phyloP scores from a whole-genome alignment of 2,329 filamentous ascomycete genomes.

The Aureobasidium sp. region DNA sequence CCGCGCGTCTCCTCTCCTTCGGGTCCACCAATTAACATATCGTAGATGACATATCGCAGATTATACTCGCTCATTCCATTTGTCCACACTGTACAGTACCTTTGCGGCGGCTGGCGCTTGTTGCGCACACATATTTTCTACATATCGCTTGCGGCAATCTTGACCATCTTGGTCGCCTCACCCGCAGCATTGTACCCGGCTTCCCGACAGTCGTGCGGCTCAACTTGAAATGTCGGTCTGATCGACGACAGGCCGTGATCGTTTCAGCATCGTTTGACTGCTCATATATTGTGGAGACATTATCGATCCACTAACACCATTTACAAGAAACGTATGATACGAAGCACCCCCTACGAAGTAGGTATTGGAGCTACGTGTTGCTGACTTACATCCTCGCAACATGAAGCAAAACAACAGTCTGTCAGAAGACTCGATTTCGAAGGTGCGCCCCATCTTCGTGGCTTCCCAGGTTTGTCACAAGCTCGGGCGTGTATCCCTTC shows the following conservation, averaged over 20 bases:
- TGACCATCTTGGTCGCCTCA: neutral
- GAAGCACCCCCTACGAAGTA: neutral
- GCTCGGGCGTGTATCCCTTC: neutral
- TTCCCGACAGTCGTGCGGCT: slow-evolving; percentile 3
- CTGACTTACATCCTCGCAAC: neutral
- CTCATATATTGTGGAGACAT: neutral
- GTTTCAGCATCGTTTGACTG: slow-evolving; percentile 9
- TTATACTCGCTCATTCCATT: neutral
- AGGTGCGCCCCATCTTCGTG: neutral
- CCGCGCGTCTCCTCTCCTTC: slow-evolving; percentile 3
- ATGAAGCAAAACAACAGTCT: neutral
- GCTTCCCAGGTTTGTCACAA: neutral
- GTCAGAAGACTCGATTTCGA: neutral
- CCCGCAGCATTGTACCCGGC: neutral
- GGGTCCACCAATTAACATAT: neutral
- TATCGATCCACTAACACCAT: neutral
- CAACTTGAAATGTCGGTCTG: neutral
- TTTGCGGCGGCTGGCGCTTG: slow-evolving; percentile 3
- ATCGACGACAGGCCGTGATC: slow-evolving; percentile 8
- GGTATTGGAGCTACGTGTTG: neutral
- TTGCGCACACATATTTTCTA: neutral
- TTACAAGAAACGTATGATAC: neutral
- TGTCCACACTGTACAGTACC: neutral
- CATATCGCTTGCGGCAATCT: slow-evolving; percentile 12
- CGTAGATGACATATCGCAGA: neutral